A percentile compares a stretch with the other conserved stretches of the same genome.
Evolutionary conservation across 164 flowering plant species (phyloP).

Genomic region (Umbilicus rupestris): DNA sequence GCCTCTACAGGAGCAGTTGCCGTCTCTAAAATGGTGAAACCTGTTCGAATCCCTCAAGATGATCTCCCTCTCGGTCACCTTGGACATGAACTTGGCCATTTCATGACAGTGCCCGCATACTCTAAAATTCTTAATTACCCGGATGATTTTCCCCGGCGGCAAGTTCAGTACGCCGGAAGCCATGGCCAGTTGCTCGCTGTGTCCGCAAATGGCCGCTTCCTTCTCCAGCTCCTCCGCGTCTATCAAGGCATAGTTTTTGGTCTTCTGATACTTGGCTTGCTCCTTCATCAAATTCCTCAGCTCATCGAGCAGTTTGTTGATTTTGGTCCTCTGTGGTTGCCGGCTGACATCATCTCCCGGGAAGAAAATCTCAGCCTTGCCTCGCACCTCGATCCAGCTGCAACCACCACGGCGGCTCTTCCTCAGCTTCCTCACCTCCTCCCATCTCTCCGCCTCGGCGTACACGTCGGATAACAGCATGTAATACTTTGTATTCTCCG

Average conservation of each 20-base stretch:
- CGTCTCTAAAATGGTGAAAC: not conserved
- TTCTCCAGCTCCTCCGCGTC: conserved; percentile 36
- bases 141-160: conserved; percentile 33
- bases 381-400: conserved; percentile 62
- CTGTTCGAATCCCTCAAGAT: not conserved
- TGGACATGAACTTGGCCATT: conserved; percentile 55
- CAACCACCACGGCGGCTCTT: too few relatives aligned
- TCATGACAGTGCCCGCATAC: conserved; percentile 66
- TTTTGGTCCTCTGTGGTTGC: conserved; percentile 30
- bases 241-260: conserved; percentile 33
- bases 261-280: conserved; percentile 28
- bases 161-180: conserved; percentile 46
- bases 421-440: conserved; percentile 35
- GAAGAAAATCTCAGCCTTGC: conserved; percentile 39
- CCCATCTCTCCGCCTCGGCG: conserved; percentile 64
- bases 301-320: conserved; percentile 24
- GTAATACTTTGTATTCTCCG: conserved; percentile 51
- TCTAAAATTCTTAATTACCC: conserved; percentile 46
- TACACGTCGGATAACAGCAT: conserved; percentile 52
- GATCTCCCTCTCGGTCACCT: conserved; percentile 10
- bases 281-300: conserved; percentile 33
- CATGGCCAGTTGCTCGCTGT: conserved; percentile 62
- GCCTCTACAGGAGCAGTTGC: not conserved
- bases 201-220: conserved; percentile 49
- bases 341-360: conserved; percentile 38